These are phyloP conservation scores for Colletotrichum lini DNA, from an alignment of 2,329 filamentous ascomycete species.

Conservation along the genomic window DNA sequence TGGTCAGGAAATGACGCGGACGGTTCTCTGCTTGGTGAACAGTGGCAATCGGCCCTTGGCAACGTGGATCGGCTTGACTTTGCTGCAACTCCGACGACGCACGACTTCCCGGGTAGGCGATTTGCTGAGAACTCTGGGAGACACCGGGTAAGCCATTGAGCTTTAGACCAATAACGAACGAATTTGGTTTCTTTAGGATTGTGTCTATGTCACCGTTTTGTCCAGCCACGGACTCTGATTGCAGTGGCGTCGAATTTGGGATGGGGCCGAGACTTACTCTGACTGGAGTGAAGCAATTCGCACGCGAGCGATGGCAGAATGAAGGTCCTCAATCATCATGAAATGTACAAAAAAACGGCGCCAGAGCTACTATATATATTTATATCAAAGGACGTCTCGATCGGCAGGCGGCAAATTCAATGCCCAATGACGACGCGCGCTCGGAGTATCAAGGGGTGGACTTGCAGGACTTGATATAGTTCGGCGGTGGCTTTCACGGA, in stretches of 20 bases:
- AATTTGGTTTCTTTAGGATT: too few species aligned
- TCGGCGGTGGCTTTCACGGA: conserved; percentile 36
- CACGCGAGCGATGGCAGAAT: conserved; percentile 59
- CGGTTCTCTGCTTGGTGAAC: conserved; percentile 52
- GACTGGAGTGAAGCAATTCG: conserved; percentile 64
- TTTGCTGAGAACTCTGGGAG: conserved; percentile 31
- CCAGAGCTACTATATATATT: conserved; percentile 35
- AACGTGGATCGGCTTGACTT: conserved; percentile 46
- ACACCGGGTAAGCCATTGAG: not conserved
- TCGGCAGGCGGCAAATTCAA: conserved; percentile 22
- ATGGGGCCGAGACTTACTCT: conserved; percentile 55
- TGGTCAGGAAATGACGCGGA: conserved; percentile 46
- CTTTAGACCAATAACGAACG: not conserved
- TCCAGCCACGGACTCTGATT: not conserved
- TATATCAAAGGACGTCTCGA: conserved; percentile 15
- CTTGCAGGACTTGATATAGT: conserved; percentile 39
- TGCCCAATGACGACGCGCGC: conserved; percentile 34
- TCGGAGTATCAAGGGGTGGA: conserved; percentile 31
- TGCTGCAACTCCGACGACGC: conserved; percentile 47
- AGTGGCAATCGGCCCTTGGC: conserved; percentile 45
- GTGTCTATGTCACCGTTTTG: not conserved
- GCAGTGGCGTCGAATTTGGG: not conserved
- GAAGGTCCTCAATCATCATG: conserved; percentile 58
- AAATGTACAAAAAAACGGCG: conserved; percentile 6
- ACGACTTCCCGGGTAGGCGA: conserved; percentile 33